Evolutionary conservation across 2,329 filamentous ascomycete genomes (phyloP), one percentile per base, ranked within the genome.

Genomic region (Calonectria pseudoreteaudii): DNA sequence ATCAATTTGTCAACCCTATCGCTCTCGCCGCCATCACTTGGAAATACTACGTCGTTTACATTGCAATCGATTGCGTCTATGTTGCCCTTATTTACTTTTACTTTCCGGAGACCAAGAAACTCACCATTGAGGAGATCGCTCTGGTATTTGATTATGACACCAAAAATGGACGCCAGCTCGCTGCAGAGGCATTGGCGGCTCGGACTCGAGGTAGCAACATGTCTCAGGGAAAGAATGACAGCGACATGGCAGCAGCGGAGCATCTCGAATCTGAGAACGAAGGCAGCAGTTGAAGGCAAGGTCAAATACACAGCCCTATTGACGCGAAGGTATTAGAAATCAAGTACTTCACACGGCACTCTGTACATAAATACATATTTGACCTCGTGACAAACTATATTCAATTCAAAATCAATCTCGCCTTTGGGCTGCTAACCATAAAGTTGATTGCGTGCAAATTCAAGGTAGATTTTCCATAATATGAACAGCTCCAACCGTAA

Each of bases 41-140:
- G 78, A 80, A 80, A 56, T 80, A 80, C 10, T 78, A 77, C 4
- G 72, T 68, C 13, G 67, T 78, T 3, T 80, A 79, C 47, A 78
- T 80, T 16, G 78, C 53, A 0, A 68, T 80, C 14, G 75, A 78
- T 9, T 70, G 69, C 4, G 71, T 74, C 65, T 79, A 79, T 41
- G 70, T 79, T 1, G 73, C 77, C 4, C 74, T 78, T 0, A 74
- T 75, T 0, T 26, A 74, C 10, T 78, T 79, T 60, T 77, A 73
- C 72, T 80, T 79, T 70, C 78, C 76, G 1, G 78, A 80, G 50
- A 80, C 78, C 2, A 77, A 72, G 77, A 75, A 75, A 2, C 74
- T 73, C 65, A 77, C 76, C 0, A 78, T 78, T 10, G 76, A 78
- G 31, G 76, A 78, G 20, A 68, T 78, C 1, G 76, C 76, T 11